A percentile compares a stretch with the other conserved stretches of the same genome.
phyloP scores from a whole-genome alignment of 352 stramenopile species.

The Phytophthora sp. region DNA sequence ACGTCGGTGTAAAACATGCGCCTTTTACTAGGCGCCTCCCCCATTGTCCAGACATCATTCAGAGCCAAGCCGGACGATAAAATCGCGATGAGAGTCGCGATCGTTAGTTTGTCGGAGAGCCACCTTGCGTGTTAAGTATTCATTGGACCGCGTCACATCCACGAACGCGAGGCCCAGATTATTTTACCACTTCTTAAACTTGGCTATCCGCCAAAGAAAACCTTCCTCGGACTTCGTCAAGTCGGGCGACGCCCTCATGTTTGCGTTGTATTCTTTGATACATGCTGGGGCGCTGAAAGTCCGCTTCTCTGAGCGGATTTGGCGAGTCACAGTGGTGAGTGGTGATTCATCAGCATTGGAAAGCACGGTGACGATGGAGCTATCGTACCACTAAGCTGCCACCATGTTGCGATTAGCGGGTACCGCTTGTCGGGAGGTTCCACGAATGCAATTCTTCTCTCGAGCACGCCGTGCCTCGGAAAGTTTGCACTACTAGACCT shows the following conservation, averaged over 20 bases:
- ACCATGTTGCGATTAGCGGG: slow-evolving; percentile 22
- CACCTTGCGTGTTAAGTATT: neutral
- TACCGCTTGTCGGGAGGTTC: slow-evolving; percentile 23
- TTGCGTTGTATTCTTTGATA: too few species aligned
- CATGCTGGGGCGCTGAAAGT: neutral
- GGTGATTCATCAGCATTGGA: slow-evolving; percentile 36
- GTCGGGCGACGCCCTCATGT: neutral
- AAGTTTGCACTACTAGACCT: slow-evolving; percentile 34
- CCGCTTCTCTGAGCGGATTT: neutral
- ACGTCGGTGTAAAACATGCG: neutral
- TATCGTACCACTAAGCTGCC: slow-evolving; percentile 35
- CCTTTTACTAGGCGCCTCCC: neutral
- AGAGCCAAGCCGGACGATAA: neutral
- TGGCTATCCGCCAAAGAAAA: too few species aligned
- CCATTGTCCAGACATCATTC: neutral
- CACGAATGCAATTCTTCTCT: slow-evolving; percentile 18
- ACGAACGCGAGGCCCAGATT: too few species aligned
- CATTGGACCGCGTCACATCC: neutral
- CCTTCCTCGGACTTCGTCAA: neutral
- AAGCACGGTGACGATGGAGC: slow-evolving; percentile 28
- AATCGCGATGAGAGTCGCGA: neutral
- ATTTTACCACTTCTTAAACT: too few species aligned
- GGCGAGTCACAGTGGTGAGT: slow-evolving; percentile 15
- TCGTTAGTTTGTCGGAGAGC: neutral
- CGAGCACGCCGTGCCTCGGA: slow-evolving; percentile 18